Percentiles rank a stretch among this genome's conserved stretches.
Conservation (phyloP, 1,284 basidiomycete genomes). For the Papiliotrema flavescens region DNA sequence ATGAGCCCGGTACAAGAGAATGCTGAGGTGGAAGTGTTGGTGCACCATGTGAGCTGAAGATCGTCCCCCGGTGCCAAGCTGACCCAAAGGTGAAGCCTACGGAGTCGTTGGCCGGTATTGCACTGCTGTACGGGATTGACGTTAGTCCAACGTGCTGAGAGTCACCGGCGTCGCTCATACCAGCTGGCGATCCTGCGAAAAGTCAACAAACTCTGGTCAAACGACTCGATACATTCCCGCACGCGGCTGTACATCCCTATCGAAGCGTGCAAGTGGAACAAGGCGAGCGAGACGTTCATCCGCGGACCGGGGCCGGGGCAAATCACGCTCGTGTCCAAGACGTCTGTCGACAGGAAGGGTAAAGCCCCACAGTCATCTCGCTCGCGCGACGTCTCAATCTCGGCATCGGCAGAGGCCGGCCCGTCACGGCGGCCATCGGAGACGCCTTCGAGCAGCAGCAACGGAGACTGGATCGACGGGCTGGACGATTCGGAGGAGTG, state of each 20-base stretch:
- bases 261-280: constrained; percentile 46
- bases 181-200: constrained; percentile 67
- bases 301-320: constrained; percentile 43
- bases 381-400: too few relatives aligned
- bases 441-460: background rate
- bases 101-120: constrained; percentile 78
- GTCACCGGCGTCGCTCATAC: background rate
- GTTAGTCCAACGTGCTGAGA: constrained; percentile 45
- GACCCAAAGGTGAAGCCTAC: constrained; percentile 57
- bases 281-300: constrained; percentile 36
- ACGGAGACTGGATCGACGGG: background rate
- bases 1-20: constrained; percentile 19
- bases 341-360: constrained; percentile 12
- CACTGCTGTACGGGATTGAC: constrained; percentile 79
- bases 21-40: constrained; percentile 48
- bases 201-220: constrained; percentile 84
- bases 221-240: constrained; percentile 81
- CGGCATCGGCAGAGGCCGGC: background rate
- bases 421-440: background rate
- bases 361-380: constrained; percentile 6
- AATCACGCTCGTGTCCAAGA: constrained; percentile 37
- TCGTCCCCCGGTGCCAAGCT: background rate
- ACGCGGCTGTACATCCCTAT: constrained; percentile 74
- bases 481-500: constrained; percentile 1
- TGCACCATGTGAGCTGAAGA: constrained; percentile 46